These are phyloP conservation scores for Calonectria honghensis DNA, from an alignment of 2,329 filamentous ascomycete species.

Conservation along the genomic window DNA sequence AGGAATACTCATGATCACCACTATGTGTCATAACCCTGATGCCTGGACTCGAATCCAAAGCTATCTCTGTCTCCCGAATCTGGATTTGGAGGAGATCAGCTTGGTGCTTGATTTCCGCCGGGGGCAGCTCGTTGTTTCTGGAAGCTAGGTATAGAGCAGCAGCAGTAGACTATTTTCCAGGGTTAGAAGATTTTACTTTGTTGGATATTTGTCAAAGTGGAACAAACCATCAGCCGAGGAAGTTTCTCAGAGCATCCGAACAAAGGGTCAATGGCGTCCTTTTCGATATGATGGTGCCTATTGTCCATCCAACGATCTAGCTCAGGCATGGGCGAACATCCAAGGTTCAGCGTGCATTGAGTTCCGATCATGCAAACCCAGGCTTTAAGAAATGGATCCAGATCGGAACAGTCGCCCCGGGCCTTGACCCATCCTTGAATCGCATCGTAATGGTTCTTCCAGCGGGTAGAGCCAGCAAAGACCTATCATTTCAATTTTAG, in stretches of 20 bases:
- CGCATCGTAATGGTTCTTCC: conserved; percentile 20
- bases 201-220: too few relatives aligned
- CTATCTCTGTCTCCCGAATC: conserved; percentile 9
- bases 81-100: not conserved
- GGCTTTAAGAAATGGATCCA: conserved; percentile 14
- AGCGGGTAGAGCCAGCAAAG: conserved; percentile 11
- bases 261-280: not conserved
- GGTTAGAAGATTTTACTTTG: not conserved
- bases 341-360: conserved; percentile 7
- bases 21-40: not conserved
- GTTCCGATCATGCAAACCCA: conserved; percentile 23
- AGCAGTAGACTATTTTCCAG: not conserved
- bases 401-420: conserved; percentile 13
- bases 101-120: not conserved
- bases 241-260: conserved; percentile 18
- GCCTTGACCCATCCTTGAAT: conserved; percentile 19
- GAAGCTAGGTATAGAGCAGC: conserved; percentile 1
- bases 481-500: not conserved
- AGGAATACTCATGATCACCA: conserved; percentile 8
- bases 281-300: not conserved
- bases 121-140: conserved; percentile 5
- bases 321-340: not conserved
- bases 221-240: conserved; percentile 4
- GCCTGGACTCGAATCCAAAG: not conserved
- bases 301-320: conserved; percentile 13